Base-by-base conservation (phyloP, 106 monocot species). In the Amphibolis antarctica region DNA sequence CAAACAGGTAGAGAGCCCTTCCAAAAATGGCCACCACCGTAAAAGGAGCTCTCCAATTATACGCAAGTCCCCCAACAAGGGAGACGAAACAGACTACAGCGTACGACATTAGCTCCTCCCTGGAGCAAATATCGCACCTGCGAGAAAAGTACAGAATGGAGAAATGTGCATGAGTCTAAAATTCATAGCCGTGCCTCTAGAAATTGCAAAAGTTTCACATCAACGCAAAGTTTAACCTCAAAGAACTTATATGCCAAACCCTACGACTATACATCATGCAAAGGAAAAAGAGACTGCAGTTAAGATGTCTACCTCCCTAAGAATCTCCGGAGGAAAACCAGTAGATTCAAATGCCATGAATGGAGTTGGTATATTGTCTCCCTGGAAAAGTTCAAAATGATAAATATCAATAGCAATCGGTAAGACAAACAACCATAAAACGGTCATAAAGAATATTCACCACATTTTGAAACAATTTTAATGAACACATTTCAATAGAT, bases 81-180 rank as follows among this genome's bases (percentile, higher is more conserved):
- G 71, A 46, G 61, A 79, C 74, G 72, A 65, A 75, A 68, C 36
- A 60, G 57, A 68, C 73, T 77, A 78, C 80, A 81, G 78, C 71
- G 88, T 94, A 81, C 93, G 93, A 94, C 93, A 94, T 89, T 86
- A 81, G 93, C 93, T 94, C 93, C 85, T 75, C 82, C 89, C 66
- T 66, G 93, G 93, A 94, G 93, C 93, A 74, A 89, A 94, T 89
- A 94, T 94, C 93, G 93, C 93, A 89, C 81, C 93, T 94, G 83
- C 69, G 78, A 83, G 73, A 82, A 92, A 78, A 82, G 77, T 73
- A 79, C 70, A 88, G 50, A 77, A 82, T 36, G 47, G 74, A 67
- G 80, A 80, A 69, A 83, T 67, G 63, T 59, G 60, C 53, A 72
- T 85, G 71, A 69, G 74, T 66, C 73, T 75, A 6, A 46, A 19